Percentiles rank a stretch among this genome's conserved stretches.
Evolutionary conservation across 2,329 filamentous ascomycete species (phyloP).

Genomic region (Orbilia blumenaviensis): DNA sequence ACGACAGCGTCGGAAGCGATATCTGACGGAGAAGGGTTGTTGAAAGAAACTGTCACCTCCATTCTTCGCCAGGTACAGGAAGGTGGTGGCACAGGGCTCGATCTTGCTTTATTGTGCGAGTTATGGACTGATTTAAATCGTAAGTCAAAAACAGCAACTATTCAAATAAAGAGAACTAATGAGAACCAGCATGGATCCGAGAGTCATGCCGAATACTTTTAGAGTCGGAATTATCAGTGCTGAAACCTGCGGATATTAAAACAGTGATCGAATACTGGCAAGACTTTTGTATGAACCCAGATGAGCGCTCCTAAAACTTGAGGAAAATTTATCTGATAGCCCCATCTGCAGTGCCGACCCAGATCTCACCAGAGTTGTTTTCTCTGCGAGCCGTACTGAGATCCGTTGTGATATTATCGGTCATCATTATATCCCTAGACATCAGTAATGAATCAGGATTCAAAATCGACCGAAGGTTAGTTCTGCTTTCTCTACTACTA

Average conservation of each 20-base stretch:
- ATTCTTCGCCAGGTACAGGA: slow-evolving; percentile 11
- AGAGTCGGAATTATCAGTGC: slow-evolving; percentile 26
- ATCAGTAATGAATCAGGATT: slow-evolving; percentile 51
- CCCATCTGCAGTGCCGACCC: slow-evolving; percentile 51
- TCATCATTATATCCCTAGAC: slow-evolving; percentile 54
- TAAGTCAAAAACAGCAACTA: background rate
- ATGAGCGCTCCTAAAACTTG: background rate
- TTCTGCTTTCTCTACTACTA: background rate
- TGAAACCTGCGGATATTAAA: slow-evolving; percentile 29
- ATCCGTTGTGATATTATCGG: slow-evolving; percentile 55
- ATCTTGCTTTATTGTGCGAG: slow-evolving; percentile 37
- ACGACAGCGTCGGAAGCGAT: slow-evolving; percentile 38
- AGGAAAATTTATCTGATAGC: background rate
- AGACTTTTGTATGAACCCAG: slow-evolving; percentile 54
- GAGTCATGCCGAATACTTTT: slow-evolving; percentile 42
- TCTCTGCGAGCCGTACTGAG: slow-evolving; percentile 56
- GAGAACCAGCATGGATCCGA: slow-evolving; percentile 49
- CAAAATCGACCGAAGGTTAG: slow-evolving; percentile 46
- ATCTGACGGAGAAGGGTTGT: slow-evolving; percentile 32
- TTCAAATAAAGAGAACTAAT: slow-evolving; percentile 4
- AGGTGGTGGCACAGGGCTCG: slow-evolving; percentile 12
- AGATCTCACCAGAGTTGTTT: slow-evolving; percentile 56
- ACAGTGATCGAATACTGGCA: slow-evolving; percentile 54
- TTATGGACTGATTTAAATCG: slow-evolving; percentile 44
- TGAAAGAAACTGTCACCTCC: slow-evolving; percentile 28